Evolutionary conservation across 2,329 filamentous ascomycete species (phyloP).

Genomic region (Aspergillus sp.): DNA sequence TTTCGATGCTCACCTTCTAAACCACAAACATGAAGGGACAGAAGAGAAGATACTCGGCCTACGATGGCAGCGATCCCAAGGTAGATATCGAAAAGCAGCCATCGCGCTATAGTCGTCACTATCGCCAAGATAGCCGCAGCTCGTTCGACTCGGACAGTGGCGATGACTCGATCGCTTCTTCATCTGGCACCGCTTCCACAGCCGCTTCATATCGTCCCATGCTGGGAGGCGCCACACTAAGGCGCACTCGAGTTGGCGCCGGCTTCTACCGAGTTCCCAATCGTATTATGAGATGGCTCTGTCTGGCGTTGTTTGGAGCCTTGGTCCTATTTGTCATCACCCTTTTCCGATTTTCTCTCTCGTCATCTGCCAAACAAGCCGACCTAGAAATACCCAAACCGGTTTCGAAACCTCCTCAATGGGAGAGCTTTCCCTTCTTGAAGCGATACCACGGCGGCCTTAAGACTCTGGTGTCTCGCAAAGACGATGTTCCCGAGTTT

Average conservation of each 20-base stretch:
- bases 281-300: slow-evolving; percentile 75
- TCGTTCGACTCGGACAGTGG: slow-evolving; percentile 29
- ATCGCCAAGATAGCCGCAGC: slow-evolving; percentile 22
- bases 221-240: slow-evolving; percentile 33
- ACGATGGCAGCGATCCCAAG: slow-evolving; percentile 22
- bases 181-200: slow-evolving; percentile 41
- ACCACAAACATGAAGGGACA: slow-evolving; percentile 30
- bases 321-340: slow-evolving; percentile 75
- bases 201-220: slow-evolving; percentile 54
- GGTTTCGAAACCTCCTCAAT: slow-evolving; percentile 64
- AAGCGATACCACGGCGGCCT: slow-evolving; percentile 89
- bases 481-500: slow-evolving; percentile 76
- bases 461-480: slow-evolving; percentile 63
- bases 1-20: slow-evolving; percentile 23
- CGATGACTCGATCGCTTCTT: slow-evolving; percentile 20
- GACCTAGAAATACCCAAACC: slow-evolving; percentile 54
- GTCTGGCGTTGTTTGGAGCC: slow-evolving; percentile 66
- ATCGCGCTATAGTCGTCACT: slow-evolving; percentile 20
- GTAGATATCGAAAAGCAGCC: slow-evolving; percentile 37
- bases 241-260: slow-evolving; percentile 32
- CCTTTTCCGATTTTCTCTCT: slow-evolving; percentile 70
- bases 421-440: slow-evolving; percentile 84
- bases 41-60: slow-evolving; percentile 30
- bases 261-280: slow-evolving; percentile 65
- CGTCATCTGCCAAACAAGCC: slow-evolving; percentile 29